phyloP scores from a whole-genome alignment of 192 early-diverging fungal species.

The Coemansia sp. region DNA sequence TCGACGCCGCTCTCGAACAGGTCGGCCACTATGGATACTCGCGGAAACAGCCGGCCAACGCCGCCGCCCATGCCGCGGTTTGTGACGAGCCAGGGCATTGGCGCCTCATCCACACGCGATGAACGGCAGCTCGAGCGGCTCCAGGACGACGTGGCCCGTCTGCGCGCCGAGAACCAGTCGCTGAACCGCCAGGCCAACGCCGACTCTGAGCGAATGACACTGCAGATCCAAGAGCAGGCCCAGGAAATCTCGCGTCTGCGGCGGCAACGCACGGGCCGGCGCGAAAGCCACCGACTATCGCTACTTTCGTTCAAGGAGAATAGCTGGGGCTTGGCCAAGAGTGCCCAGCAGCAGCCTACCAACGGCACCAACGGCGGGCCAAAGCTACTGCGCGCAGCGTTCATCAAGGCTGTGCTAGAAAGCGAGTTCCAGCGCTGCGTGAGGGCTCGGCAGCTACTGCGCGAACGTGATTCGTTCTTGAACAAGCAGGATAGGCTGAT shows the following conservation, averaged over 20 bases:
- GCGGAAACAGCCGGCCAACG: neutral
- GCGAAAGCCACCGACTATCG: constrained; percentile 32
- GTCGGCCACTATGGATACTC: neutral
- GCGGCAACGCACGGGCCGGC: constrained; percentile 25
- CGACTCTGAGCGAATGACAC: constrained; percentile 23
- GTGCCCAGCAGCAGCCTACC: neutral
- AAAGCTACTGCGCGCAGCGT: constrained; percentile 39
- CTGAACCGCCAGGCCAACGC: constrained; percentile 4
- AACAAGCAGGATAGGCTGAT: constrained; percentile 37
- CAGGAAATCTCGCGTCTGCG: constrained; percentile 37
- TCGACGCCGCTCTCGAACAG: constrained; percentile 10
- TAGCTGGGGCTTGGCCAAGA: constrained; percentile 27
- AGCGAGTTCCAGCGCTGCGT: constrained; percentile 42
- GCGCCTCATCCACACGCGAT: neutral
- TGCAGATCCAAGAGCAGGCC: constrained; percentile 43
- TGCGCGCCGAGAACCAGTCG: constrained; percentile 13
- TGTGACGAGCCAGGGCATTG: constrained; percentile 5
- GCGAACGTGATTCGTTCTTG: constrained; percentile 36
- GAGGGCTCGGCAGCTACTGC: constrained; percentile 34
- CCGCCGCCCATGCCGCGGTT: constrained; percentile 4
- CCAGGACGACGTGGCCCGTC: constrained; percentile 21
- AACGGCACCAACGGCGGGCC: constrained; percentile 7
- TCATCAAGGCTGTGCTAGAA: constrained; percentile 37
- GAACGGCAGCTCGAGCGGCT: neutral
- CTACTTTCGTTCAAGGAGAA: constrained; percentile 29